Base-by-base conservation (phyloP, 1,139 yeast genomes). In the Saccharomyces hybrid region DNA sequence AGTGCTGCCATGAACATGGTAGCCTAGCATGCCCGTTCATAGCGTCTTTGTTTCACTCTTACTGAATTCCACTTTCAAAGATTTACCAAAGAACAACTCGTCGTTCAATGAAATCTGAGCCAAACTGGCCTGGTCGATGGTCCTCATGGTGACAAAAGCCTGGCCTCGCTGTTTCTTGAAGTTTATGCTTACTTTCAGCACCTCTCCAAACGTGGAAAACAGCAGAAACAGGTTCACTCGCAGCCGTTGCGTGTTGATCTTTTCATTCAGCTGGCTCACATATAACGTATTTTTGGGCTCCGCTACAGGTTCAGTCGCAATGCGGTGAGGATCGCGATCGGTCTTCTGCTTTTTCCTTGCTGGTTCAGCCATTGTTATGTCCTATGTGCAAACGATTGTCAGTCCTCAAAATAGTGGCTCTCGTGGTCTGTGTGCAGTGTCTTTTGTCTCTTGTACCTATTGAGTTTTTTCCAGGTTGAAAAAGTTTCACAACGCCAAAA, bases 121-220 rank as follows among this genome's bases (percentile, higher is more conserved):
- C 53, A 67, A 38, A 46, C 66, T 64, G 8, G 72, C 70, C 47
- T 68, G 69, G 44, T 68, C 69, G 2, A 58, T 54, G 23, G 60
- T 59, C 32, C 58, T 57, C 63, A 20, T 20, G 20, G 20, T 20
- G 20, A 20, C 20, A 52, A 66, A 68, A 2, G 70, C 71, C 51
- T 66, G 70, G 11, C 68, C 69, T 42, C 70, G 53, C 30, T 50
- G 54, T 28, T 49, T 56, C 48, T 57, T 61, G 8, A 60, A 55
- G 32, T 63, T 61, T 32, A 66, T 55, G 13, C 57, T 50, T 2
- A 68, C 57, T 30, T 65, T 60, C n/a, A 68, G 27, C 13, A 68
- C 70, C 50, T 68, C 72, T 8, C 71, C 72, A 51, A 63, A 67
- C 11, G 60, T 61, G 11, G 70, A 59, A 42, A 67, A 66, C 16